A percentile compares a stretch with the other conserved stretches of the same genome.
Evolutionary conservation across 306 rosid species (phyloP).

Genomic region (Rosa chinensis): DNA sequence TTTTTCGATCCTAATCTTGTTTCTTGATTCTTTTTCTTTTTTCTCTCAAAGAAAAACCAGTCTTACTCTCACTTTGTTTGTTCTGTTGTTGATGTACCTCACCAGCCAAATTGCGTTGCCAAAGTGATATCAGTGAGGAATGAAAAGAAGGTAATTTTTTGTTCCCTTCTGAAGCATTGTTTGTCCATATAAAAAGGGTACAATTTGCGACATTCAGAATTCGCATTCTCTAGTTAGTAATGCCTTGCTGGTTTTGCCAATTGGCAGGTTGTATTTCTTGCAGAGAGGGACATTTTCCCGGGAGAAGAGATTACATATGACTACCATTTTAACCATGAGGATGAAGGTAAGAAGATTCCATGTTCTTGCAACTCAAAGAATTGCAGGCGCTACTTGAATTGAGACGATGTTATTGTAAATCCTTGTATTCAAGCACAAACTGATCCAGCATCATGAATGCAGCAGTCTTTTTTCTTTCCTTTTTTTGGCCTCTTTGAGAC

Average conservation of each 20-base stretch:
- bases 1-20: background rate
- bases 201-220: background rate
- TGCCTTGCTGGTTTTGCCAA: constrained; percentile 2
- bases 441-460: background rate
- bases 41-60: background rate
- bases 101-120: constrained; percentile 72
- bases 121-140: constrained; percentile 60
- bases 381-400: constrained; percentile 71
- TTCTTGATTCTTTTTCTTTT: constrained; percentile 10
- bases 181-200: background rate
- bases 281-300: constrained; percentile 63
- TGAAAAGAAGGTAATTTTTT: constrained; percentile 56
- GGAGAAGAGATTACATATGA: constrained; percentile 79
- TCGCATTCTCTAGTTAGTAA: background rate
- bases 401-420: constrained; percentile 23
- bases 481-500: background rate
- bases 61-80: background rate
- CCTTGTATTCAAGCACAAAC: background rate
- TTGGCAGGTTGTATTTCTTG: constrained; percentile 68
- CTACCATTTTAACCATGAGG: constrained; percentile 69
- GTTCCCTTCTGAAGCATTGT: background rate
- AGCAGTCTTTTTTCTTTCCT: background rate
- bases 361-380: constrained; percentile 64
- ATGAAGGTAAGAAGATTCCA: constrained; percentile 74
- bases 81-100: constrained; percentile 23